Percentiles rank a stretch among this genome's conserved stretches.
Evolutionary conservation across 2,329 filamentous ascomycete species (phyloP).

Genomic region (Sarocladium brachiariae): DNA sequence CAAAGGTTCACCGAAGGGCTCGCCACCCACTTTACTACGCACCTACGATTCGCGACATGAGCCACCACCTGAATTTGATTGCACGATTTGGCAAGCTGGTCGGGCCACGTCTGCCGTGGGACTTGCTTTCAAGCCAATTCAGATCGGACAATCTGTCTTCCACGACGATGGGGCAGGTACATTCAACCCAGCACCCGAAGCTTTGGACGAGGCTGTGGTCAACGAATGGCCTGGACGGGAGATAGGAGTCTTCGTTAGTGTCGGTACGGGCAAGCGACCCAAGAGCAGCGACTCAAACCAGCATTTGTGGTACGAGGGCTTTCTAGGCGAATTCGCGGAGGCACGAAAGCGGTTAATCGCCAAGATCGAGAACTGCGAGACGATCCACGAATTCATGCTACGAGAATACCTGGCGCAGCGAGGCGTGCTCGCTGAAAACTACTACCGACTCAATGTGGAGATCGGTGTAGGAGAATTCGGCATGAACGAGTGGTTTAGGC

Average conservation of each 20-base stretch:
- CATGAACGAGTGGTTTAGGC: conserved; percentile 95
- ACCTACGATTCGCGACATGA: conserved; percentile 95
- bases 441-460: conserved; percentile 95
- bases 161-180: conserved; percentile 87
- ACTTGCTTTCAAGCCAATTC: conserved; percentile 91
- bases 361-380: conserved; percentile 94
- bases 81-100: conserved; percentile 94
- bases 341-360: conserved; percentile 75
- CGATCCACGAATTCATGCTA: conserved; percentile 80
- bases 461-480: conserved; percentile 94
- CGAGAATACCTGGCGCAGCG: conserved; percentile 70
- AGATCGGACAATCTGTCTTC: conserved; percentile 88
- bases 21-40: conserved; percentile 66
- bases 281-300: conserved; percentile 58
- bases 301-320: conserved; percentile 88
- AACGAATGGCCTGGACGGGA: conserved; percentile 96
- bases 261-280: conserved; percentile 85
- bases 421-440: conserved; percentile 79
- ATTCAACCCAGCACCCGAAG: conserved; percentile 82
- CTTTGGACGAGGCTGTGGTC: conserved; percentile 81
- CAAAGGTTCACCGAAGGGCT: conserved; percentile 67
- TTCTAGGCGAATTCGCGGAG: conserved; percentile 88
- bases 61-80: conserved; percentile 83
- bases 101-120: conserved; percentile 89
- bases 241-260: conserved; percentile 83